Conservation (phyloP, 352 stramenopile species). For the Pythium phragmiticola region DNA sequence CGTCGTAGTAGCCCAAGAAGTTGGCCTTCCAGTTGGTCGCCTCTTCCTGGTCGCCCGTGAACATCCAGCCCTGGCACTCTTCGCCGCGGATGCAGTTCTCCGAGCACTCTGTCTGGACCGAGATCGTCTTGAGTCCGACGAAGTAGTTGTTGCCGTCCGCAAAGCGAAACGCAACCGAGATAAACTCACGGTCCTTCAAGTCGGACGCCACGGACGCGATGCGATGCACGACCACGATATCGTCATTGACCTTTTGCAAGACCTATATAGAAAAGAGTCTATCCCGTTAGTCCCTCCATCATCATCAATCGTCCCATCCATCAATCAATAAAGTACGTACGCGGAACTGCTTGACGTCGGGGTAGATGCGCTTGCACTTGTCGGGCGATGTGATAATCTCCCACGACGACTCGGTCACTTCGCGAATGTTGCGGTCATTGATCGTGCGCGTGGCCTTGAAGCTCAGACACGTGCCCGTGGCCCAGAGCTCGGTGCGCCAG, state of each 20-base stretch:
- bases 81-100: conserved; percentile 83
- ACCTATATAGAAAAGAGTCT: conserved; percentile 31
- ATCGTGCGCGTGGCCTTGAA: conserved; percentile 69
- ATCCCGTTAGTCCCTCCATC: neutral
- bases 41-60: conserved; percentile 65
- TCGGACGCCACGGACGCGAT: conserved; percentile 76
- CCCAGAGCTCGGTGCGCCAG: conserved; percentile 84
- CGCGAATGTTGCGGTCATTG: conserved; percentile 64
- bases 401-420: conserved; percentile 73
- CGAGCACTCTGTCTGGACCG: conserved; percentile 63
- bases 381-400: conserved; percentile 84
- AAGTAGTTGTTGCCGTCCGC: conserved; percentile 78
- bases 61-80: conserved; percentile 84
- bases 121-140: conserved; percentile 74
- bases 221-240: conserved; percentile 78
- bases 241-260: conserved; percentile 80
- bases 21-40: conserved; percentile 70
- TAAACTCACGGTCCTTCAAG: conserved; percentile 73
- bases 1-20: conserved; percentile 81
- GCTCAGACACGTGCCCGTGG: conserved; percentile 69
- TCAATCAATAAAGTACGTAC: conserved; percentile 26
- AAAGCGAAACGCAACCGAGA: conserved; percentile 73
- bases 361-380: conserved; percentile 83
- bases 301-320: neutral
- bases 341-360: conserved; percentile 81